Evolutionary conservation across 306 rosid species (phyloP), one percentile per base, ranked within the genome.

Genomic region (Astragalus membranaceus): DNA sequence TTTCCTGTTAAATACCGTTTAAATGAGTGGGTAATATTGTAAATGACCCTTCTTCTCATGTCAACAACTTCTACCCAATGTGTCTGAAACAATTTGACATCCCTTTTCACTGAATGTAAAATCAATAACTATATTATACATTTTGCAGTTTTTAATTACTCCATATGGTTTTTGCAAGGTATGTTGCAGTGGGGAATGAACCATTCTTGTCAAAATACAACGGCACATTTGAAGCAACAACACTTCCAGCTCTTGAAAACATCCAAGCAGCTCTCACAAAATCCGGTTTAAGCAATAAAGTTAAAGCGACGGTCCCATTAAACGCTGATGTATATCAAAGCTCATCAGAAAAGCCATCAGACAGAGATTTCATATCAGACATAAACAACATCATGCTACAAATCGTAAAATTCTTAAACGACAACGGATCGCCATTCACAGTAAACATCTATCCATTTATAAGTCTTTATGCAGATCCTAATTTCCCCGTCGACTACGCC

Each of bases 371-470:
- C 68, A 86, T 95, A 51, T 47, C 86, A 1, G 76, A 88, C 64
- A 94, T 92, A 74, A 86, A 65, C 6, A 83, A 80, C 33, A 84
- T 86, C 50, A 87, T 94, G 98, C 52, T 91, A 61, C 75, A 79
- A 50, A 91, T 94, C 23, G 88, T 86, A 54, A 78, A 84, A 76
- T 94, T 94, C 85, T 76, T 94, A 79, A 88, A 81, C 37, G 86
- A 86, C 42, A 92, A 83, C 4, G 85, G 69, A 44, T 39, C 89
- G 67, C 86, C 97, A 50, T 88, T 91, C 54, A 91, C 97, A 0
- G 96, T 88, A 32, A 94, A 94, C 86, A 88, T 94, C 78, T 94
- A 94, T 56, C 99, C 99, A 46, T 94, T 94, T 51, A 94, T 94
- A 68, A 94, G 99, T 76, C 96, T 94, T 39, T 84, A 88, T 69